Conservation (phyloP, 2,329 filamentous ascomycete genomes). For the Colletotrichum paranaense region DNA sequence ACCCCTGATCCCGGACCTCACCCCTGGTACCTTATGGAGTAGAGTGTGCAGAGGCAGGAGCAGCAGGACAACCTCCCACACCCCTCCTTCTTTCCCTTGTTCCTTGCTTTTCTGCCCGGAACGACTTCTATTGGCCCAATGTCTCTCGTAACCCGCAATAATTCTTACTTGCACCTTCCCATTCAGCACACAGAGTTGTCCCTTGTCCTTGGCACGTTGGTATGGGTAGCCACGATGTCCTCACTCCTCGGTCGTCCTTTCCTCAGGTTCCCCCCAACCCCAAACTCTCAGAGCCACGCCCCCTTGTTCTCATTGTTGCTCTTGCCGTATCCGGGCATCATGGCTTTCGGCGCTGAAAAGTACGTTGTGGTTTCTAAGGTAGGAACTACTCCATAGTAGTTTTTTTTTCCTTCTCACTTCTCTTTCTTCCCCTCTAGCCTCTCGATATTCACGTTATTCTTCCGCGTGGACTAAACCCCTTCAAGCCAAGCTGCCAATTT, state of each 20-base stretch:
- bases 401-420: not conserved
- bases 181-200: conserved; percentile 10
- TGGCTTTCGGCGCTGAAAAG: conserved; percentile 16
- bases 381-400: not conserved
- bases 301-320: not conserved
- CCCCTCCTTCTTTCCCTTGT: not conserved
- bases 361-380: not conserved
- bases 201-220: conserved; percentile 17
- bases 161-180: conserved; percentile 25
- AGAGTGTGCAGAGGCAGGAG: too few species aligned
- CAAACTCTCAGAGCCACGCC: not conserved
- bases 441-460: not conserved
- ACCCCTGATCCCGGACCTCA: conserved; percentile 8
- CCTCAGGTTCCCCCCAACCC: not conserved
- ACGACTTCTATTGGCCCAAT: not conserved
- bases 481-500: conserved; percentile 14
- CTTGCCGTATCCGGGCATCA: conserved; percentile 29
- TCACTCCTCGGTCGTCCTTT: not conserved
- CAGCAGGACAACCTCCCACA: not conserved
- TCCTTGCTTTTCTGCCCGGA: conserved; percentile 8
- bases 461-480: conserved; percentile 5
- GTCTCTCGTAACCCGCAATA: conserved; percentile 3
- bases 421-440: not conserved
- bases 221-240: conserved; percentile 18
- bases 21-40: not conserved